These are phyloP conservation scores for Rhizophagus sp. DNA, from an alignment of 192 early-diverging fungal species.

Conservation along the genomic window DNA sequence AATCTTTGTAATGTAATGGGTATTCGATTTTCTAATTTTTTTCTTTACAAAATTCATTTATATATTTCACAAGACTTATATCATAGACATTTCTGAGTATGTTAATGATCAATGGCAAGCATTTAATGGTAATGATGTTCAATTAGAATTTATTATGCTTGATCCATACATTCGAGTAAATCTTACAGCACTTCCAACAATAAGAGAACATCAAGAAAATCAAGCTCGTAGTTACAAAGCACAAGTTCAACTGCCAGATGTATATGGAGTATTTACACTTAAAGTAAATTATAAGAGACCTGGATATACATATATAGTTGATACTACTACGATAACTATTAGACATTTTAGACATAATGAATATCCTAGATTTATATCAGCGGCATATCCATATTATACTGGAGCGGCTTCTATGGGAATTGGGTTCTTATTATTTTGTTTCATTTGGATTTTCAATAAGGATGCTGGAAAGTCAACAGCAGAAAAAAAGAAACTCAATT, in stretches of 20 bases:
- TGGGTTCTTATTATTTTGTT: conserved; percentile 83
- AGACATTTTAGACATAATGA: conserved; percentile 94
- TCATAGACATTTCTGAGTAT: conserved; percentile 80
- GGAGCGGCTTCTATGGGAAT: conserved; percentile 79
- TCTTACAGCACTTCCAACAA: conserved; percentile 50
- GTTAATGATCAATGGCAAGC: conserved; percentile 79
- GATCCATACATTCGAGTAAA: conserved; percentile 92
- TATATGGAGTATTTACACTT: conserved; percentile 98
- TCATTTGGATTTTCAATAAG: conserved; percentile 72
- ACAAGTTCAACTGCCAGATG: conserved; percentile 77
- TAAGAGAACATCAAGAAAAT: conserved; percentile 20
- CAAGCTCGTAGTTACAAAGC: conserved; percentile 46
- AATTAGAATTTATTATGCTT: conserved; percentile 95
- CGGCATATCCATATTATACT: conserved; percentile 96
- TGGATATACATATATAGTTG: conserved; percentile 76
- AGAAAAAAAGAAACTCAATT: conserved; percentile 19
- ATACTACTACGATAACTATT: conserved; percentile 77
- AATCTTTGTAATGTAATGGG: not conserved
- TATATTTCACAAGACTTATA: conserved; percentile 57
- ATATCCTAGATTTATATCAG: conserved; percentile 88
- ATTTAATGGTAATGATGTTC: conserved; percentile 77
- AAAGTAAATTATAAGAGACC: conserved; percentile 89
- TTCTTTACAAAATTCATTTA: not conserved
- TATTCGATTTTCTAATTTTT: not conserved
- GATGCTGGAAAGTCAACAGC: not conserved